phyloP scores from a whole-genome alignment of 139 green algal genomes.

The Chlorella sp. region DNA sequence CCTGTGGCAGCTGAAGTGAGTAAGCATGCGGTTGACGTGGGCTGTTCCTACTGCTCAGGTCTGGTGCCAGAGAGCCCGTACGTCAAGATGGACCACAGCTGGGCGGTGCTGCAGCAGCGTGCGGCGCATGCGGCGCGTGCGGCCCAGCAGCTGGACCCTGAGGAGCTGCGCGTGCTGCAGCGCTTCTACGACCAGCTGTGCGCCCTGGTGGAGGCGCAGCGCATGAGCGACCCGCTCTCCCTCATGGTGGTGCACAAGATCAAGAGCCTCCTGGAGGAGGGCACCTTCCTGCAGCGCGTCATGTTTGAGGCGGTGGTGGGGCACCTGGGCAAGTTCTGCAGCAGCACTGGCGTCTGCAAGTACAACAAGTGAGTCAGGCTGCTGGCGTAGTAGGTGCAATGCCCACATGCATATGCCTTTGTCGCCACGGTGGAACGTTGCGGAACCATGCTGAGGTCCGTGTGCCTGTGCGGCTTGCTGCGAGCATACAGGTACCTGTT shows the following conservation, averaged over 20 bases:
- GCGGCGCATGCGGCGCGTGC: constrained; percentile 1
- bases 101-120: constrained; percentile 13
- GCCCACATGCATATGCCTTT: no score
- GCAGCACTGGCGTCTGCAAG: constrained; percentile 16
- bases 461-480: no score
- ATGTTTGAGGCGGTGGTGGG: constrained; percentile 36
- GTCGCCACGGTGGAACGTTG: no score
- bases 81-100: constrained; percentile 23
- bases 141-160: constrained; percentile 17
- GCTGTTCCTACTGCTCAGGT: constrained; percentile 4
- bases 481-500: constrained; percentile 27
- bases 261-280: constrained; percentile 43
- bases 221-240: constrained; percentile 45
- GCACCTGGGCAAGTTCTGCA: constrained; percentile 22
- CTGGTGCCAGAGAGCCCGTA: constrained; percentile 10
- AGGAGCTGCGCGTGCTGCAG: constrained; percentile 41
- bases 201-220: constrained; percentile 49
- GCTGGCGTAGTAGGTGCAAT: no score
- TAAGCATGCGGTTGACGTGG: background rate
- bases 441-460: no score
- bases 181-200: constrained; percentile 59
- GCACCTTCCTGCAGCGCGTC: constrained; percentile 35
- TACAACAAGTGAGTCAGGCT: constrained; percentile 17
- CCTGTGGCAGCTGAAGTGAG: background rate
- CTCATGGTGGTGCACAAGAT: constrained; percentile 51